Base-by-base conservation (phyloP, 108 stramenopile species). In the Nitzschia sp. region DNA sequence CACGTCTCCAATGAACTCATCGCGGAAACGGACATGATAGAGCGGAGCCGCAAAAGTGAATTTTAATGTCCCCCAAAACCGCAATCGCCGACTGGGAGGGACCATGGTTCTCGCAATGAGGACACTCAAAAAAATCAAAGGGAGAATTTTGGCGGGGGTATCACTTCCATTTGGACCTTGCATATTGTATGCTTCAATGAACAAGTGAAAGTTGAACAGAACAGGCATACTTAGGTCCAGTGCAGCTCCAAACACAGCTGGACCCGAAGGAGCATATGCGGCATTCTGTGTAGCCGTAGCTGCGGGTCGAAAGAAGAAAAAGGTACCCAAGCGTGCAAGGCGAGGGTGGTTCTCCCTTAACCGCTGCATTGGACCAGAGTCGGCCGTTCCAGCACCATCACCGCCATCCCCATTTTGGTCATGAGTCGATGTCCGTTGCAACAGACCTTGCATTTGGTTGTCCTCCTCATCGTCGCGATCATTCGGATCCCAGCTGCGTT, bases 121-220 rank as follows among this genome's bases (percentile, higher is more conserved):
- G 20, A 88, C 85, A 8, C 86, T 78, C 42, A 94, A 64, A 73
- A 94, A 94, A 41, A 86, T 82, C 2, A 94, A 63, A 20, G 93
- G 93, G 17, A 94, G 64, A 10, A 91, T 79, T 53, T 90, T 87
- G 24, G 88, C 87, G 37, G 86, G 78, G 14, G 83, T 22, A 59
- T 86, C 77, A 1, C 58, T 46, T 22, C 65, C 77, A 29, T 75
- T 61, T 17, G 66, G 74, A 0, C 74, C 57, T 24, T 80, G 72
- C 24, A 84, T 75, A 59, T 77, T 85, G 74, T 73, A 84, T 15
- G 79, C 77, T 34, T 86, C 51, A n/a, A 88, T 83, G 70, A 89
- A 94, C 65, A 94, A 73, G 63, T 94, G 93, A 77, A 94, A 94
- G 63, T 94, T 90, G 79, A 94, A 90, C 41, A 94, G 69, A 19